Evolutionary conservation across 768 basidiomycete species (phyloP).

Genomic region (Suillus luteus): DNA sequence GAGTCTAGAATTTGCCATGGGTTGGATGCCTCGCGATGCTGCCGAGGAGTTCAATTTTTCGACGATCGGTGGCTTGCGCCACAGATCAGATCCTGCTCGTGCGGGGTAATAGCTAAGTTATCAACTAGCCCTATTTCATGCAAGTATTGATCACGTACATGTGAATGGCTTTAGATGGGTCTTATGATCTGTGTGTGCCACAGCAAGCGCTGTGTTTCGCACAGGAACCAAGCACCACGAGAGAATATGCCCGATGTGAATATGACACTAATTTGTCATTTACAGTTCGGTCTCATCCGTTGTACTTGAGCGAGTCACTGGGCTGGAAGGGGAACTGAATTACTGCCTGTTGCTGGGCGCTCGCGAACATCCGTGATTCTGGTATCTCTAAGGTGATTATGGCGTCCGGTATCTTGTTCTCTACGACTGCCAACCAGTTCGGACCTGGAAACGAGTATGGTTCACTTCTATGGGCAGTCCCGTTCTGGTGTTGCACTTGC

Average conservation of each 20-base stretch:
- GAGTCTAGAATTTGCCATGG: not conserved
- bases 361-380: constrained; percentile 5
- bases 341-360: not conserved
- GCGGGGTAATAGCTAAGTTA: not conserved
- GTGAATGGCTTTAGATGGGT: constrained; percentile 2
- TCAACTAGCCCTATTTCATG: not conserved
- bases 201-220: constrained; percentile 1
- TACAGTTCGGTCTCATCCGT: not conserved
- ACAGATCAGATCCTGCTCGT: not conserved
- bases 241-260: constrained; percentile 6
- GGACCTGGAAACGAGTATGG: not conserved
- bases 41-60: not conserved
- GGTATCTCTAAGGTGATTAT: constrained; percentile 1
- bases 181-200: not conserved
- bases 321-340: not conserved
- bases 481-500: constrained; percentile 3
- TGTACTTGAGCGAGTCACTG: not conserved
- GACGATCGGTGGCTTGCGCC: not conserved
- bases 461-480: not conserved
- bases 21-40: not conserved
- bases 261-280: not conserved
- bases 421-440: not conserved
- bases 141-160: not conserved
- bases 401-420: not conserved
- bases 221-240: constrained; percentile 2